These are phyloP conservation scores for Mycothermus thermophilus DNA, from an alignment of 495 filamentous ascomycete genomes.

Conservation along the genomic window DNA sequence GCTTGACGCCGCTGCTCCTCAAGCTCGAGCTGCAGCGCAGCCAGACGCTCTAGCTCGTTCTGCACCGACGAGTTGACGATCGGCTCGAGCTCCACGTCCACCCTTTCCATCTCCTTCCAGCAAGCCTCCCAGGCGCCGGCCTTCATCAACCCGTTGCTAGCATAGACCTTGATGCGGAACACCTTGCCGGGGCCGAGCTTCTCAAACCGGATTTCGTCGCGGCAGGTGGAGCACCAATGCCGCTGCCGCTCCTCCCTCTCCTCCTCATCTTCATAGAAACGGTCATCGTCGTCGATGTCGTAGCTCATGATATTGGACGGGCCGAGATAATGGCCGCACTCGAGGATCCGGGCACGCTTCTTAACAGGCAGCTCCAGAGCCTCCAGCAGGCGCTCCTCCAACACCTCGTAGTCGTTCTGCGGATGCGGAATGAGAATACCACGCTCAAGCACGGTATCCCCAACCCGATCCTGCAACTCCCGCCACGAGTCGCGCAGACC, in stretches of 20 bases:
- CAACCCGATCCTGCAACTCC: slow-evolving; percentile 57
- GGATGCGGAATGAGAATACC: slow-evolving; percentile 84
- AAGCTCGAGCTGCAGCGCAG: slow-evolving; percentile 13
- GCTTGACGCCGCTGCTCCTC: slow-evolving; percentile 24
- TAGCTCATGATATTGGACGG: slow-evolving; percentile 28
- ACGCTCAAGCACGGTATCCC: slow-evolving; percentile 66
- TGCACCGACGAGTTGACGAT: slow-evolving; percentile 30
- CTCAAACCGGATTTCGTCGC: slow-evolving; percentile 36
- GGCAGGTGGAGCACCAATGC: slow-evolving; percentile 49
- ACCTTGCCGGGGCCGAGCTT: slow-evolving; percentile 36
- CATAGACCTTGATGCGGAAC: slow-evolving; percentile 81
- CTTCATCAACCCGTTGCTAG: slow-evolving; percentile 84
- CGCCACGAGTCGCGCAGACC: slow-evolving; percentile 58
- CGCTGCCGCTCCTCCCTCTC: slow-evolving; percentile 21
- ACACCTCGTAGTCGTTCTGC: slow-evolving; percentile 74
- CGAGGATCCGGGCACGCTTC: slow-evolving; percentile 50
- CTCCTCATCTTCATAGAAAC: slow-evolving; percentile 23
- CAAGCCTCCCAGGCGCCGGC: slow-evolving; percentile 85
- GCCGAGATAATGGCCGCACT: slow-evolving; percentile 64
- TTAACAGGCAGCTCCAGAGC: slow-evolving; percentile 59
- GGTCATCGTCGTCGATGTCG: slow-evolving; percentile 34
- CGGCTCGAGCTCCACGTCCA: slow-evolving; percentile 82
- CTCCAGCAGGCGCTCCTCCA: slow-evolving; percentile 87
- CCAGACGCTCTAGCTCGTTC: slow-evolving; percentile 32
- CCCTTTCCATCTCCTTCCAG: slow-evolving; percentile 94